Evolutionary conservation across 768 basidiomycete species (phyloP).

Genomic region (Nevesoporus exiguus): DNA sequence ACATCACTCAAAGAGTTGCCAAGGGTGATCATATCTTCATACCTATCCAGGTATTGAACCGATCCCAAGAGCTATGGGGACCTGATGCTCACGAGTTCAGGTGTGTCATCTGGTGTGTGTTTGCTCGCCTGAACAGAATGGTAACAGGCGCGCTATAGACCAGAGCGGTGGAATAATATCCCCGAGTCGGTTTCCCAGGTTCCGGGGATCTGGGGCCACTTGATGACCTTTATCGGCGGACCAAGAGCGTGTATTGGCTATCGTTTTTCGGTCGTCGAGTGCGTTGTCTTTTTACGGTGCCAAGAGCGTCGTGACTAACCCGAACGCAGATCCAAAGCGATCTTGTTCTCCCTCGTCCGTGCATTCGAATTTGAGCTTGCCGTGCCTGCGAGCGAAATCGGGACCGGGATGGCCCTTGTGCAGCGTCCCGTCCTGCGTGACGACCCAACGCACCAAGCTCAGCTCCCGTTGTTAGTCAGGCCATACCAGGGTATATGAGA

Average conservation of each 20-base stretch:
- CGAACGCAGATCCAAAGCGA: conserved; percentile 35
- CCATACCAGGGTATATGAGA: background rate
- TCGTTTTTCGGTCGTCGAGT: conserved; percentile 61
- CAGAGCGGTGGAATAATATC: conserved; percentile 56
- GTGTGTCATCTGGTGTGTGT: conserved; percentile 28
- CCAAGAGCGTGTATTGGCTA: conserved; percentile 66
- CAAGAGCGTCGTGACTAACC: background rate
- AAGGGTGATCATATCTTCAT: conserved; percentile 48
- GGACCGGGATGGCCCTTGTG: conserved; percentile 29
- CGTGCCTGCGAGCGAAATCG: conserved; percentile 43
- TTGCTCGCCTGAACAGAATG: background rate
- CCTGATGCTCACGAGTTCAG: conserved; percentile 60
- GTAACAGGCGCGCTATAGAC: conserved; percentile 35
- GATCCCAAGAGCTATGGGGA: conserved; percentile 56
- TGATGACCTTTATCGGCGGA: conserved; percentile 62
- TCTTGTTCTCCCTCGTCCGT: conserved; percentile 50
- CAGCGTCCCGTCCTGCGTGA: conserved; percentile 43
- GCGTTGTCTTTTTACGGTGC: conserved; percentile 11
- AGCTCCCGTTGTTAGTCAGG: conserved; percentile 39
- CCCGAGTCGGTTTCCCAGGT: conserved; percentile 43
- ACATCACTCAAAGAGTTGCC: conserved; percentile 25
- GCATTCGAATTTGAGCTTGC: conserved; percentile 52
- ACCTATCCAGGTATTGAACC: conserved; percentile 53
- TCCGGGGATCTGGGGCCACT: conserved; percentile 60
- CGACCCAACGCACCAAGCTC: conserved; percentile 37